Base-by-base conservation (phyloP, 2,329 filamentous ascomycete genomes). In the Botryotinia calthae region DNA sequence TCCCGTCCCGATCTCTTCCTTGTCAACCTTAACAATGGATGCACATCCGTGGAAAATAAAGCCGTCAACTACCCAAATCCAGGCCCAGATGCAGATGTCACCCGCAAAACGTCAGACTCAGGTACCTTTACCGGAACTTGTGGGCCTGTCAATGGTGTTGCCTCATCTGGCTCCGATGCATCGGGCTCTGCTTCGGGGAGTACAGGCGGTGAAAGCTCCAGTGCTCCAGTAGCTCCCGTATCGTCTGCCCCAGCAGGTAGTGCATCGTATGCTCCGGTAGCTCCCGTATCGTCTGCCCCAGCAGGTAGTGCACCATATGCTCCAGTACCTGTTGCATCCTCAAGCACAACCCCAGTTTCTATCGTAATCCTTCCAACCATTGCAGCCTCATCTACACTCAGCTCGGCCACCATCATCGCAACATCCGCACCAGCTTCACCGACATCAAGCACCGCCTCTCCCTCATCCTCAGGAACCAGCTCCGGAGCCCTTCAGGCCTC, bases 1-100 rank as follows among this genome's bases (percentile, higher is more conserved):
- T 74, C 77, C 10, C 84, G 89, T 0, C 89, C 89, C 0, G 81
- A 84, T 31, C 84, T 91, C 78, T 90, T 89, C 77, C 83, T 88
- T 20, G 87, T 87, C 77, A 90, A 91, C 76, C 79, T 89, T 42
- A 80, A 80, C 3, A 84, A 84, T n/a, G 80, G 80, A 25, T 90
- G 88, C 80, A 81, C 76, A 5, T 88, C 87, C 3, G 80, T 81
- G 0, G 84, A 86, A 71, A 78, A 80, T 25, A 78, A 82, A 42
- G 85, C 88, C 51, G 83, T 88, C 40, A 78, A 82, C 51, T 90
- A 88, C 81, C 88, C 89, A 9, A 77, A 86, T 62, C 85, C 88
- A 9, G 89, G 89, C 9, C 79, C 82, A n/a, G 81, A 84, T 63
- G 81, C 84, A 22, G 77, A 77, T 65, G 73, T 74, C 10, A 69